Percentiles rank a stretch among this genome's conserved stretches.
phyloP scores from a whole-genome alignment of 2,329 filamentous ascomycete species.

The Escovopsis sp. region DNA sequence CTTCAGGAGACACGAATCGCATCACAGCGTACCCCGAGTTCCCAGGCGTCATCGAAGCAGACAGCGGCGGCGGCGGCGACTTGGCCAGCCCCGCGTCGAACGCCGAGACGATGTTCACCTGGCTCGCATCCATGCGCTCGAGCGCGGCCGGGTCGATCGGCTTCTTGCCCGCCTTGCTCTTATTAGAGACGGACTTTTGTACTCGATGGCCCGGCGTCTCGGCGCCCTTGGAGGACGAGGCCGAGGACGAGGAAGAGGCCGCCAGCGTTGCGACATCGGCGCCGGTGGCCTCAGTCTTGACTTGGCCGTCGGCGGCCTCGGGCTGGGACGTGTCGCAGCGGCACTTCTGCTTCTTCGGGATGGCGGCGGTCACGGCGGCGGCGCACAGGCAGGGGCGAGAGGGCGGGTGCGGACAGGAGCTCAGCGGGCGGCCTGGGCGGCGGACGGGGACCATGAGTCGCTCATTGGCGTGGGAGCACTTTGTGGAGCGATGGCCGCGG shows the following conservation, averaged over 20 bases:
- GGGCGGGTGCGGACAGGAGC: conserved; percentile 51
- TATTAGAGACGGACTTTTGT: conserved; percentile 25
- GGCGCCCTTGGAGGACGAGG: conserved; percentile 16
- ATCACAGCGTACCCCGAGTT: conserved; percentile 15
- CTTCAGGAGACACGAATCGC: conserved; percentile 14
- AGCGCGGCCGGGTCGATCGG: conserved; percentile 35
- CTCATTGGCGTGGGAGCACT: conserved; percentile 54
- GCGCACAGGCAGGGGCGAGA: conserved; percentile 47
- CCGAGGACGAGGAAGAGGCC: conserved; percentile 19
- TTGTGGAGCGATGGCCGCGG: conserved; percentile 60
- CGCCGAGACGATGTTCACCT: conserved; percentile 32
- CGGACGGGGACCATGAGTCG: conserved; percentile 56
- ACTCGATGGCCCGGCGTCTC: conserved; percentile 26
- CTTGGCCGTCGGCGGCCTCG: conserved; percentile 10
- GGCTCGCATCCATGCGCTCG: conserved; percentile 37
- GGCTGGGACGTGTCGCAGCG: conserved; percentile 28
- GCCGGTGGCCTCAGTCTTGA: conserved; percentile 11
- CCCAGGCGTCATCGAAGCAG: conserved; percentile 8
- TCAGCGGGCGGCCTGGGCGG: conserved; percentile 57
- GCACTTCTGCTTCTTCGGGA: conserved; percentile 44
- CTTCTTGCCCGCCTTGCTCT: conserved; percentile 24
- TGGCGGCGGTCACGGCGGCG: conserved; percentile 45
- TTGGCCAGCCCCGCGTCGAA: conserved; percentile 15
- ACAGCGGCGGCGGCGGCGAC: conserved; percentile 11
- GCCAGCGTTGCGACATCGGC: conserved; percentile 6